Evolutionary conservation across 2,329 filamentous ascomycete species (phyloP), one percentile per base, ranked within the genome.

Genomic region (Beauveria australis): DNA sequence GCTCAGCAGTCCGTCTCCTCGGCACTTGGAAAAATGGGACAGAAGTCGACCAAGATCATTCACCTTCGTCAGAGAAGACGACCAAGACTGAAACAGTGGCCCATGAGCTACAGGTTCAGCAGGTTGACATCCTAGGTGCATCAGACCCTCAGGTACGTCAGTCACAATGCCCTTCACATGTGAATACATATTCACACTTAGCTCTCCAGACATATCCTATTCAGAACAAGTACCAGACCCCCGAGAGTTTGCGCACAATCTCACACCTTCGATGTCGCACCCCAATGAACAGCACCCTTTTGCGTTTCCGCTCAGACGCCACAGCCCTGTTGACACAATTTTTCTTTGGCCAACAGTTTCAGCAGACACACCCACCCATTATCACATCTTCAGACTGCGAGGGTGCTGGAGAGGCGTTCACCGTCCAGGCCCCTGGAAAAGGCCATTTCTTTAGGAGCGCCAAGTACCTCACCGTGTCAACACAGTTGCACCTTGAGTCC

Each of bases 371-470:
- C 67, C 91, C 94, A 4, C 94, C 94, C 5, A 87, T 97, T 68
- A 90, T 99, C 69, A 97, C 94, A 1, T 97, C 93, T 0, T 96
- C 93, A 0, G 94, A 99, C 69, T 99, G 94, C 69, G 94, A 99
- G 76, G 94, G 94, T 4, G 94, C 92, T 2, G 94, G 94, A 0
- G 92, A 97, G 71, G 93, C 95, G 19, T 99, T 99, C 69, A 85
- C 85, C 10, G 78, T 97, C 43, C 71, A 78, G 22, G 78, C 83
- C 14, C 73, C 68, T n/a, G 69, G 66, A 1, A 60, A 66, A 8
- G 63, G 63, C 16, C 72, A 75, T 58, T 97, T 96, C 76, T 99
- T 97, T 74, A 85, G 86, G 33, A 79, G 85, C 22, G 85, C 88
- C n/a, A 97, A 97, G 74, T 97, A 97, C 72, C 82, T 97, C 40